Base-by-base conservation (phyloP, 371 early-diverging fungal species). In the Mucor circinelloides region DNA sequence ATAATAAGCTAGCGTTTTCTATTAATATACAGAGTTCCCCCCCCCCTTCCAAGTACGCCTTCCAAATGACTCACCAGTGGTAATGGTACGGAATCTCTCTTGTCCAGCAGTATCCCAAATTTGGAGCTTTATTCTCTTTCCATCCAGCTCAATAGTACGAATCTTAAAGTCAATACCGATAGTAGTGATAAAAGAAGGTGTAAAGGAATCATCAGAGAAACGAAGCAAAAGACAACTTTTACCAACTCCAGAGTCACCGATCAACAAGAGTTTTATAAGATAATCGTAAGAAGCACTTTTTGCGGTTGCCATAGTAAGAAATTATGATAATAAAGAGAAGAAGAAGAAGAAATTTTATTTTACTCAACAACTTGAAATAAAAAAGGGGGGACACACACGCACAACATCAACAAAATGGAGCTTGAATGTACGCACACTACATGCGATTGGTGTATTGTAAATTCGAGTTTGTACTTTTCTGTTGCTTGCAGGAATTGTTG, bases 21-120 rank as follows among this genome's bases (percentile, higher is more conserved):
- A 8, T 46, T 46, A 46, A n/a, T 46, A 19, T 46, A 19, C 21
- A 21, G 15, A 4, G 44, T 7, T 17, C 21, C 0, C n/a, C 6
- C 15, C n/a, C n/a, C n/a, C n/a, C n/a, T n/a, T n/a, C n/a, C n/a
- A n/a, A 21, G 3, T 31, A 28, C 23, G 19, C 15, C 60, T 8
- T 55, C n/a, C n/a, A n/a, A n/a, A n/a, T n/a, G n/a, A 38, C 42
- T 61, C 79, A 87, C 91, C 91, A 10, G 97, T 96, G 9, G 99
- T 99, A 75, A 99, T 99, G 66, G 99, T 98, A 71, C 99, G 94
- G 93, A 99, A 99, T 63, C 99, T 93, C 80, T 99, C 99, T 87
- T 99, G 99, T 42, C 99, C 99, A 31, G 99, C 99, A n/a, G 97
- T 98, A 85, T 98, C 99, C 99, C 99, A 98, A 75, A 99, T 98